A percentile compares a stretch with the other conserved stretches of the same genome.
Conservation (phyloP, 805 yeast genomes). For the Nematodospora valgi region DNA sequence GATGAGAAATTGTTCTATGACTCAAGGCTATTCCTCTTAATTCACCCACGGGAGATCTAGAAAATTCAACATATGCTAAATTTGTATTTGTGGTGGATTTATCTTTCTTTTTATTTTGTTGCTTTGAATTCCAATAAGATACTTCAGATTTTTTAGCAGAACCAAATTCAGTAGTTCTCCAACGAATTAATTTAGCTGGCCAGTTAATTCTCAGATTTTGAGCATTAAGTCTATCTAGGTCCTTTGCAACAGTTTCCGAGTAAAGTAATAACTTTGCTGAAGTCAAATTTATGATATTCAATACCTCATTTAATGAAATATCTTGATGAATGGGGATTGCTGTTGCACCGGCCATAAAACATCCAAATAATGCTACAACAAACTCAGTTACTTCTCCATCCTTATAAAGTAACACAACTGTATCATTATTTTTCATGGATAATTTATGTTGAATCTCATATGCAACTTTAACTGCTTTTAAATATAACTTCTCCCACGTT, state of each 20-base stretch:
- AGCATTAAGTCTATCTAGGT: slow-evolving; percentile 59
- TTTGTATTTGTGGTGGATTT: slow-evolving; percentile 33
- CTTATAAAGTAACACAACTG: slow-evolving; percentile 81
- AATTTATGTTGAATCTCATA: slow-evolving; percentile 73
- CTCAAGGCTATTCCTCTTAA: slow-evolving; percentile 90
- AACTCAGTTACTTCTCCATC: slow-evolving; percentile 83
- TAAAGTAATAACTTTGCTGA: slow-evolving; percentile 75
- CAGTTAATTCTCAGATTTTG: slow-evolving; percentile 46
- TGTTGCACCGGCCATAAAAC: slow-evolving; percentile 88
- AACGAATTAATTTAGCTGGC: slow-evolving; percentile 71
- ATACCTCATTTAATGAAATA: slow-evolving; percentile 63
- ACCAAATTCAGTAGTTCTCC: slow-evolving; percentile 90
- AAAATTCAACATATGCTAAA: slow-evolving; percentile 89
- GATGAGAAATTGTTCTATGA: slow-evolving; percentile 83
- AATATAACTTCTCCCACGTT: slow-evolving; percentile 85
- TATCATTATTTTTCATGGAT: slow-evolving; percentile 73
- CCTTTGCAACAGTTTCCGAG: slow-evolving; percentile 75
- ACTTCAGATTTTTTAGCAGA: slow-evolving; percentile 39
- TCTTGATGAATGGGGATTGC: slow-evolving; percentile 90
- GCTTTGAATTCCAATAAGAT: slow-evolving; percentile 19
- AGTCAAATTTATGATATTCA: slow-evolving; percentile 67
- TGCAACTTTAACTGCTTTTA: slow-evolving; percentile 83
- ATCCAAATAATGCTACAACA: slow-evolving; percentile 81
- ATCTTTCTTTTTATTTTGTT: slow-evolving; percentile 8
- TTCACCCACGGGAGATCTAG: slow-evolving; percentile 87